Conservation (phyloP, 1,284 basidiomycete genomes). For the Moniliella sp. region DNA sequence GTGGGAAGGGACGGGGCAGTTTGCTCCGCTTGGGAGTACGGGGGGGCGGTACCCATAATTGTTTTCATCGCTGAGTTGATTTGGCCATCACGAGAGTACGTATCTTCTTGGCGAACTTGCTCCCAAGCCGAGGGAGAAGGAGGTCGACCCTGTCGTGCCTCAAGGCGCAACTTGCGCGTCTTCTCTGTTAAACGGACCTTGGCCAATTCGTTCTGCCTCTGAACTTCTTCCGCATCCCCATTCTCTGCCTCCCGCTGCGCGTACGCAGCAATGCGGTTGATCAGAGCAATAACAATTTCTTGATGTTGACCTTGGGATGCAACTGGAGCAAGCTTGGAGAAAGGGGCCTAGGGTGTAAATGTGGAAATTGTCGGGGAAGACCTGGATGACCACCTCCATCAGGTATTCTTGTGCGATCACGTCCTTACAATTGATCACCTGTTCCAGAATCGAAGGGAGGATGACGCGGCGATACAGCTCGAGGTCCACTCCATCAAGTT, state of each 20-base stretch:
- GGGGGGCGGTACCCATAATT: too few relatives aligned
- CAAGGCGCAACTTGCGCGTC: slow-evolving; percentile 18
- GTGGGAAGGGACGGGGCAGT: too few relatives aligned
- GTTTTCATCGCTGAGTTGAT: too few relatives aligned
- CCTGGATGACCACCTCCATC: slow-evolving; percentile 34
- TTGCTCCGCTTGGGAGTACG: too few relatives aligned
- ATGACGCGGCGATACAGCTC: slow-evolving; percentile 27
- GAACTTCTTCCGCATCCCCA: slow-evolving; percentile 25
- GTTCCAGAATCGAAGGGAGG: slow-evolving; percentile 27
- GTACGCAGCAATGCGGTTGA: slow-evolving; percentile 29
- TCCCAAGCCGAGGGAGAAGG: too few relatives aligned
- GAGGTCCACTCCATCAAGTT: slow-evolving; percentile 30
- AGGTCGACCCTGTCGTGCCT: too few relatives aligned
- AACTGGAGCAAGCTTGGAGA: slow-evolving; percentile 30
- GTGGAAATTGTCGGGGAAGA: slow-evolving; percentile 34
- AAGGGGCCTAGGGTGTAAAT: slow-evolving; percentile 25
- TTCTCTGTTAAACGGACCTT: slow-evolving; percentile 19
- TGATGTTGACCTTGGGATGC: slow-evolving; percentile 33
- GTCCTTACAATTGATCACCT: slow-evolving; percentile 33
- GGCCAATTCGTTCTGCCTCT: slow-evolving; percentile 26
- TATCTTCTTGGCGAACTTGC: too few relatives aligned
- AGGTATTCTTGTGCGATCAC: slow-evolving; percentile 33
- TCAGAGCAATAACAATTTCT: slow-evolving; percentile 32
- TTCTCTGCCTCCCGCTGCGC: slow-evolving; percentile 30
- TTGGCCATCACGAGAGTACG: too few relatives aligned